Conservation (phyloP, 352 stramenopile species). For the Phytopythium delawarense region DNA sequence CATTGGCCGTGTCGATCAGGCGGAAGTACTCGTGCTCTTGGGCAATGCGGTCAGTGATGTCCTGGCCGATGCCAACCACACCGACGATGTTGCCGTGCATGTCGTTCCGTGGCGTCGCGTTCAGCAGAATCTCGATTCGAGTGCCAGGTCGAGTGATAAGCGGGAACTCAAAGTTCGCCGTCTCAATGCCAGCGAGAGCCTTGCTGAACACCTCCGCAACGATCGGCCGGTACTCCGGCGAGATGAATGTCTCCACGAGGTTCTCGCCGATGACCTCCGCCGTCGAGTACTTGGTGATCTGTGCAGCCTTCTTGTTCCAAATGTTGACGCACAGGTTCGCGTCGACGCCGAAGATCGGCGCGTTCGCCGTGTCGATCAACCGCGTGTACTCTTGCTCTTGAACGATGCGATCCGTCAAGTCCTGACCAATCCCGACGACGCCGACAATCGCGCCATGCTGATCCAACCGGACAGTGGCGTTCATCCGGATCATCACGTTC, state of each 20-base stretch:
- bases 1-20: slow-evolving; percentile 72
- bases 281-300: slow-evolving; percentile 85
- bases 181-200: slow-evolving; percentile 65
- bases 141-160: slow-evolving; percentile 70
- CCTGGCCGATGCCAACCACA: slow-evolving; percentile 83
- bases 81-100: slow-evolving; percentile 79
- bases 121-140: slow-evolving; percentile 73
- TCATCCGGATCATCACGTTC: slow-evolving; percentile 65
- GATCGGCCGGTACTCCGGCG: slow-evolving; percentile 56
- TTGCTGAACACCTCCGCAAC: slow-evolving; percentile 73
- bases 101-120: slow-evolving; percentile 66
- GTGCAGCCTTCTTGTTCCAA: slow-evolving; percentile 89
- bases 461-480: slow-evolving; percentile 62
- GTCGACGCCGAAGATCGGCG: slow-evolving; percentile 90
- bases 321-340: slow-evolving; percentile 86
- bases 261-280: slow-evolving; percentile 80
- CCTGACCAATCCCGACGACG: slow-evolving; percentile 85
- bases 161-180: slow-evolving; percentile 85
- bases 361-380: slow-evolving; percentile 90
- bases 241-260: slow-evolving; percentile 84
- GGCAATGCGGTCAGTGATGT: slow-evolving; percentile 75
- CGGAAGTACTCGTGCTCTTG: slow-evolving; percentile 80
- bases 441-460: slow-evolving; percentile 75
- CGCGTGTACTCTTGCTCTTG: slow-evolving; percentile 87
- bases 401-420: slow-evolving; percentile 82